These are phyloP conservation scores for Monosporozyma servazzii DNA, from an alignment of 805 yeast genomes.

Conservation along the genomic window DNA sequence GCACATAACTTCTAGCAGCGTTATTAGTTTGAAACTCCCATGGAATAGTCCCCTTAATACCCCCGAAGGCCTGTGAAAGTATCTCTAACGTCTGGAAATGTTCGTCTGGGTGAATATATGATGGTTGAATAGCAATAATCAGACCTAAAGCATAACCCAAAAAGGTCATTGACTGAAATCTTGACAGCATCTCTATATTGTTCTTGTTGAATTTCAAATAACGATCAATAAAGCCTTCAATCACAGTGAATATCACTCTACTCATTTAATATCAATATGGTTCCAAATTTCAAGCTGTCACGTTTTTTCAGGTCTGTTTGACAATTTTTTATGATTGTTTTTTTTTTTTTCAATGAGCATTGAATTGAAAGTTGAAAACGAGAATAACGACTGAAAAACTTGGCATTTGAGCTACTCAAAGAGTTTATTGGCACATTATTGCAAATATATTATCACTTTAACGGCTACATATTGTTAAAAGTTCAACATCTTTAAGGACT, in stretches of 20 bases:
- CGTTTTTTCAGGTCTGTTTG: neutral
- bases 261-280: neutral
- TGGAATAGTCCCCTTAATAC: constrained; percentile 36
- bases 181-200: neutral
- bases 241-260: too few species aligned
- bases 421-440: neutral
- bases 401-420: neutral
- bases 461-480: neutral
- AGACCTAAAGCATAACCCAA: constrained; percentile 24
- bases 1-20: constrained; percentile 57
- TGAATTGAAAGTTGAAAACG: neutral
- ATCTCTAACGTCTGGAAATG: constrained; percentile 88
- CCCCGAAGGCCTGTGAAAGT: constrained; percentile 24
- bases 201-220: too few species aligned
- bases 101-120: constrained; percentile 97
- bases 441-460: too few species aligned
- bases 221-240: neutral
- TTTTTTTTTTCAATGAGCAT: neutral
- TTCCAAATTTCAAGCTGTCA: neutral
- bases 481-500: neutral
- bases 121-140: constrained; percentile 53
- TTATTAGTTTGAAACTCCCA: constrained; percentile 67
- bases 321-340: neutral
- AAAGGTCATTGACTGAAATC: neutral
- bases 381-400: neutral